Conservation (phyloP, 176 grass and related monocot species). For the Musa beccarii region DNA sequence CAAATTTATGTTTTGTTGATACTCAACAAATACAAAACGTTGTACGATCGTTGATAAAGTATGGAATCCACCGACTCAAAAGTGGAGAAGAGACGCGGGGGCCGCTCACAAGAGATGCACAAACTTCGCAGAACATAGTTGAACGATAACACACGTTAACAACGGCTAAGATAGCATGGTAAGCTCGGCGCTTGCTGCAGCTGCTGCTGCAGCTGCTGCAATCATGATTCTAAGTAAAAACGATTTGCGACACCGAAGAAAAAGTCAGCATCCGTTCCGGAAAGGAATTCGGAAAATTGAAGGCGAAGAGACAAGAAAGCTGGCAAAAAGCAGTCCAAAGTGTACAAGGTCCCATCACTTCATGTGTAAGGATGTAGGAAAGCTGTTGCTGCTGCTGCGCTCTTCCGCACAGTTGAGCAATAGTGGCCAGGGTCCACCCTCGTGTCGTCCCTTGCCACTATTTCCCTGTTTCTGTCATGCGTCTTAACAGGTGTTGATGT, state of each 20-base stretch:
- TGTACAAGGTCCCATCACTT: background rate
- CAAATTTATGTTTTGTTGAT: too few species aligned
- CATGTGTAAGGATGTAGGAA: background rate
- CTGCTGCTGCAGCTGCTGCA: too few species aligned
- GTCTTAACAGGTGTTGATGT: conserved; percentile 39
- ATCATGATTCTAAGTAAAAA: background rate
- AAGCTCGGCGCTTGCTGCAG: too few species aligned
- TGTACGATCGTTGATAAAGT: too few species aligned
- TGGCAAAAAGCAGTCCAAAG: background rate
- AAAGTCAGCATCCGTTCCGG: background rate
- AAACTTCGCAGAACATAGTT: too few species aligned
- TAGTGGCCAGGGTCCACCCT: background rate
- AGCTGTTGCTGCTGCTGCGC: background rate
- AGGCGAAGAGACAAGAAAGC: background rate
- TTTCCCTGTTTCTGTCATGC: background rate
- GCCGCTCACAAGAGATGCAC: too few species aligned
- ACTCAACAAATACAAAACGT: too few species aligned
- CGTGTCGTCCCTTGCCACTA: background rate
- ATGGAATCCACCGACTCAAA: too few species aligned
- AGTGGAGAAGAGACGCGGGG: too few species aligned
- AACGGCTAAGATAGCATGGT: too few species aligned
- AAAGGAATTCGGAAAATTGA: background rate
- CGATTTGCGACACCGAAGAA: background rate
- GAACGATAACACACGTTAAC: too few species aligned
- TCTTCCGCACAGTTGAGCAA: background rate